Evolutionary conservation across 2,329 filamentous ascomycete species (phyloP).

Genomic region (Coleophoma crateriformis): DNA sequence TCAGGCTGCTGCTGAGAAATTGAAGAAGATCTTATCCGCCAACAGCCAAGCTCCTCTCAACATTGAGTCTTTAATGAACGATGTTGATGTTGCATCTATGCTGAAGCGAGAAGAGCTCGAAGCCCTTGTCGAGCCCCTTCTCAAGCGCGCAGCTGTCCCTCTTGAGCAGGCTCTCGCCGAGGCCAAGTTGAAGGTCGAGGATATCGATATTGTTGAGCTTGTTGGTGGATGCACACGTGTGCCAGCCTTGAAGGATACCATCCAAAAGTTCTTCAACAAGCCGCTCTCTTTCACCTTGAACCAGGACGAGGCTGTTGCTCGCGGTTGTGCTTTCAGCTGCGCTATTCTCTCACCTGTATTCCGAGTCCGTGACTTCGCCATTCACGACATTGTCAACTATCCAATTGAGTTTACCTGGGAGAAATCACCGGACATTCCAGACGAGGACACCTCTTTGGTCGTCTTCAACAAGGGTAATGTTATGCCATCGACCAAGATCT

Average conservation of each 20-base stretch:
- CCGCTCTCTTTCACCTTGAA: conserved; percentile 91
- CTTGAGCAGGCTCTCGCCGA: conserved; percentile 92
- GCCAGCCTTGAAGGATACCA: conserved; percentile 82
- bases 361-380: conserved; percentile 95
- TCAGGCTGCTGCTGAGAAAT: conserved; percentile 84
- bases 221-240: conserved; percentile 94
- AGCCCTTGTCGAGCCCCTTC: conserved; percentile 78
- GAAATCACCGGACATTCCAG: conserved; percentile 95
- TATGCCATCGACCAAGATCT: conserved; percentile 96
- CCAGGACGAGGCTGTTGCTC: conserved; percentile 93
- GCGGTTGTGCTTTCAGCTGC: conserved; percentile 95
- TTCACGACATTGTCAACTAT: conserved; percentile 97
- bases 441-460: conserved; percentile 94
- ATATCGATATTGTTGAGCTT: conserved; percentile 91
- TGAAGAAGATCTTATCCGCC: conserved; percentile 97
- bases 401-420: conserved; percentile 99
- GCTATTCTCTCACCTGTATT: conserved; percentile 96
- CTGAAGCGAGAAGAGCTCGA: conserved; percentile 94
- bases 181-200: conserved; percentile 82
- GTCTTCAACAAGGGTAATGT: conserved; percentile 98
- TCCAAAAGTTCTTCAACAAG: conserved; percentile 91
- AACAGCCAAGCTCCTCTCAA: conserved; percentile 90
- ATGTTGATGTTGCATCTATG: conserved; percentile 83
- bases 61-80: conserved; percentile 98
- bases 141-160: conserved; percentile 66